Percentiles rank a stretch among this genome's conserved stretches.
phyloP scores from a whole-genome alignment of 2,329 filamentous ascomycete genomes.

The Pseudogymnoascus sp. region DNA sequence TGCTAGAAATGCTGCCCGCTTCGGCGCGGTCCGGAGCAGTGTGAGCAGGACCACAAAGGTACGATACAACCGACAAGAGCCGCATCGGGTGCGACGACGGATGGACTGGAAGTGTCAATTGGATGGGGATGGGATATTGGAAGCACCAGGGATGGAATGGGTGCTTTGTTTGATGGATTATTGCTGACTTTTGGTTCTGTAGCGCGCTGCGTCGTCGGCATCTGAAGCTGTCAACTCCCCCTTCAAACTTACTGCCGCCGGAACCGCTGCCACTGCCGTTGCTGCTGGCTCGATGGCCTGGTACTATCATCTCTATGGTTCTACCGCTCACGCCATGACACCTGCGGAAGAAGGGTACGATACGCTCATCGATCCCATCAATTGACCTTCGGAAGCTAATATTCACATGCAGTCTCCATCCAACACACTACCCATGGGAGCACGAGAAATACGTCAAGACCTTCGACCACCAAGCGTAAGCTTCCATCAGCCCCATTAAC shows the following conservation, averaged over 20 bases:
- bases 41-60: conserved; percentile 11
- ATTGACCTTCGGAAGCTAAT: conserved; percentile 2
- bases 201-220: conserved; percentile 63
- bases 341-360: conserved; percentile 98
- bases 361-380: conserved; percentile 44
- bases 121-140: background rate
- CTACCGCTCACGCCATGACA: conserved; percentile 80
- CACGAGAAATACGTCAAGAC: conserved; percentile 89
- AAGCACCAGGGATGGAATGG: conserved; percentile 15
- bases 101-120: background rate
- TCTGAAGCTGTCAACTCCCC: conserved; percentile 66
- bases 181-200: conserved; percentile 35
- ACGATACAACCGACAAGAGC: conserved; percentile 10
- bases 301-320: conserved; percentile 96
- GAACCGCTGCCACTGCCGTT: conserved; percentile 76
- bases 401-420: conserved; percentile 63
- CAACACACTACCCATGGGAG: conserved; percentile 91
- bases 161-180: conserved; percentile 19
- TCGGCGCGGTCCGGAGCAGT: conserved; percentile 10
- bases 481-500: conserved; percentile 22
- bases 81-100: conserved; percentile 5
- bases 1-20: conserved; percentile 11
- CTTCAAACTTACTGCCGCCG: conserved; percentile 79
- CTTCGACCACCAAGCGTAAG: conserved; percentile 94
- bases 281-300: conserved; percentile 87